Evolutionary conservation across 1,139 yeast genomes (phyloP), one percentile per base, ranked within the genome.

Genomic region (Williopsis jadinii): DNA sequence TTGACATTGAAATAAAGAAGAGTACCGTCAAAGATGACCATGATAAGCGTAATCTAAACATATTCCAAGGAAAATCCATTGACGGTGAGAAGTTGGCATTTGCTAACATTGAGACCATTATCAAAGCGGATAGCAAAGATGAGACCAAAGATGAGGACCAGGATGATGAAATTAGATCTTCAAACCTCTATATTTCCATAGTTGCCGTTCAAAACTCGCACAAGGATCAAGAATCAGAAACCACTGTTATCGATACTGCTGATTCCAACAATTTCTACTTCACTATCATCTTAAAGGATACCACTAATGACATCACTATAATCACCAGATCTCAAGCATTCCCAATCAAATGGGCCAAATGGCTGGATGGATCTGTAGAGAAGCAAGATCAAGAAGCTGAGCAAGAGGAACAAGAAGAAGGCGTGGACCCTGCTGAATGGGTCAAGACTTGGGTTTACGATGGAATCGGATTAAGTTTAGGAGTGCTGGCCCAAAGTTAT

Each of bases 341-440:
- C 68, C 98, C 98, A 9, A 60, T 77, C 34, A 80, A 77, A 56
- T 92, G 98, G 98, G 82, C 88, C 3, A 68, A 75, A 30, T 88
- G 97, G 96, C 67, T 87, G 26, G 83, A 80, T 53, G 82, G 66
- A 44, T 47, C 50, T 2, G 36, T 53, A 38, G 42, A 47, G 29
- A 39, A 34, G 30, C 30, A 9, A 11, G 14, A 34, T 15, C 42
- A 49, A 11, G 43, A 26, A 11, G 39, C 47, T 14, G 44, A 49
- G 10, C 42, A 46, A 14, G 49, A 50, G 11, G 55, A 51, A 13
- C 47, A 40, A 9, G 70, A 61, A 12, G 70, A 62, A 10, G 75
- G 68, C n/a, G 75, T 88, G 34, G 95, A 90, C 60, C 97, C 97
- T 11, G 72, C 87, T 40, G 95, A 86, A 50, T 92, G 98, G 98